These are phyloP conservation scores for Alloteropsis semialata DNA, from an alignment of 176 grass and related monocot species.

Conservation along the genomic window DNA sequence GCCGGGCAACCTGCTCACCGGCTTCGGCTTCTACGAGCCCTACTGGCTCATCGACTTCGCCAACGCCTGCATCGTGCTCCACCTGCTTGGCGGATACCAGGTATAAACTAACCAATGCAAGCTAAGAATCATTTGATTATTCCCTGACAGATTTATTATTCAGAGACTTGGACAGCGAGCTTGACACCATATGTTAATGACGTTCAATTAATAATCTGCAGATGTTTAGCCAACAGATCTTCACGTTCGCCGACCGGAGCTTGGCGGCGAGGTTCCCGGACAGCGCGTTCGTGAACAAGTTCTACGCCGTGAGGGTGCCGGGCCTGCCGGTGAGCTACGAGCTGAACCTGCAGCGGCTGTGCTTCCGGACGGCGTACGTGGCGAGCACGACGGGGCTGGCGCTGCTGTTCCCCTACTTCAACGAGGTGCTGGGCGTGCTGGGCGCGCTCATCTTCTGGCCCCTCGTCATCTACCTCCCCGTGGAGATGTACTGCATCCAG, in stretches of 20 bases:
- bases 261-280: slow-evolving; percentile 32
- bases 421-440: slow-evolving; percentile 67
- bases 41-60: slow-evolving; percentile 85
- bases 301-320: slow-evolving; percentile 46
- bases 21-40: slow-evolving; percentile 73
- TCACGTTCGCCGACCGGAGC: slow-evolving; percentile 44
- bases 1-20: slow-evolving; percentile 71
- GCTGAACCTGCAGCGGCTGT: slow-evolving; percentile 54
- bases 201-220: neutral
- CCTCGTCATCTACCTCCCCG: slow-evolving; percentile 64
- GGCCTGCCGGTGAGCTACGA: slow-evolving; percentile 30
- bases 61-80: slow-evolving; percentile 63
- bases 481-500: slow-evolving; percentile 79
- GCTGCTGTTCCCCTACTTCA: slow-evolving; percentile 81
- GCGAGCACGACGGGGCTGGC: slow-evolving; percentile 60
- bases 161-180: neutral
- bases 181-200: neutral
- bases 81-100: slow-evolving; percentile 67
- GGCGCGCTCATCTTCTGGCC: slow-evolving; percentile 72
- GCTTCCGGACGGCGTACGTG: slow-evolving; percentile 64
- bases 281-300: slow-evolving; percentile 53
- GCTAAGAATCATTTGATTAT: neutral
- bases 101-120: slow-evolving; percentile 8
- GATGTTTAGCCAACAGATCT: slow-evolving; percentile 64
- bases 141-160: neutral